Conservation (phyloP, 1,139 yeast genomes). For the Hemisphaericaspora lyxosophila region DNA sequence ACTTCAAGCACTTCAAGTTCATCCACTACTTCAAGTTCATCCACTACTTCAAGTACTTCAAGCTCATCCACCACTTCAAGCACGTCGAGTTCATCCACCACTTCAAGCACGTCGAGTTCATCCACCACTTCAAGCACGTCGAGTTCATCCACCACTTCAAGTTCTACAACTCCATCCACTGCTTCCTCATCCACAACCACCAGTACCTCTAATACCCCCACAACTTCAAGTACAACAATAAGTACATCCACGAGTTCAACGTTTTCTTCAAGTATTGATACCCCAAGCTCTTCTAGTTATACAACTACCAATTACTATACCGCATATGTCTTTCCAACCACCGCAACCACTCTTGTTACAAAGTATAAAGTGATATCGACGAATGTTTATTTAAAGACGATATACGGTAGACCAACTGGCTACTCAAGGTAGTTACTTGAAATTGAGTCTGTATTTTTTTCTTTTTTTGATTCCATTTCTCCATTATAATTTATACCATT, state of each 20-base stretch:
- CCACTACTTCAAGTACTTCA: slow-evolving; percentile 11
- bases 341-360: slow-evolving; percentile 14
- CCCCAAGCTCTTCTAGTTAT: slow-evolving; percentile 1
- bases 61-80: slow-evolving; percentile 11
- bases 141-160: slow-evolving; percentile 8
- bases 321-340: no score
- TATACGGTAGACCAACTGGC: slow-evolving; percentile 12
- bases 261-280: slow-evolving; percentile 1
- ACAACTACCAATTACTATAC: neutral
- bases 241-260: slow-evolving; percentile 5
- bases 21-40: slow-evolving; percentile 7
- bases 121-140: slow-evolving; percentile 9
- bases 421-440: neutral
- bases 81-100: slow-evolving; percentile 9
- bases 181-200: slow-evolving; percentile 9
- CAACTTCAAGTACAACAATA: slow-evolving; percentile 5
- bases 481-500: neutral
- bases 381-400: slow-evolving; percentile 10
- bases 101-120: slow-evolving; percentile 8
- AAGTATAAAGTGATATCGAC: slow-evolving; percentile 11
- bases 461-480: neutral
- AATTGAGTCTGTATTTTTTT: neutral
- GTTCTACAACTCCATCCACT: slow-evolving; percentile 9
- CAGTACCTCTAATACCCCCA: slow-evolving; percentile 7
- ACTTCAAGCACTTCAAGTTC: slow-evolving; percentile 9